A percentile compares a stretch with the other conserved stretches of the same genome.
Conservation (phyloP, 129 eudicot species). For the Tagetes erecta region DNA sequence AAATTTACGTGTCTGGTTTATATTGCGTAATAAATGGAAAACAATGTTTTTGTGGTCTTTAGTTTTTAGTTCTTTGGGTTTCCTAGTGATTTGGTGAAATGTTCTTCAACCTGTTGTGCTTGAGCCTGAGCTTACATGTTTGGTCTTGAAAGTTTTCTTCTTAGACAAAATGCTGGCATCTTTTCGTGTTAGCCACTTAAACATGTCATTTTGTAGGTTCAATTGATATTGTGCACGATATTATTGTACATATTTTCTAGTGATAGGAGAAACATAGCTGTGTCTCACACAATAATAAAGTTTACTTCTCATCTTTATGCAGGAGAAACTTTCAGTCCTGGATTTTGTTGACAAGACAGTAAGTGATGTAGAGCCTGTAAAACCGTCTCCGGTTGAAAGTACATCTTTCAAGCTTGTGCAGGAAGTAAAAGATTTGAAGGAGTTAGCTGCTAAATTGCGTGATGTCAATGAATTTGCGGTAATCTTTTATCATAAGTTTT, state of each 20-base stretch:
- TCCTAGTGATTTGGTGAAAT: neutral
- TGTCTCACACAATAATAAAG: slow-evolving; percentile 1
- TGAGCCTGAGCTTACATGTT: neutral
- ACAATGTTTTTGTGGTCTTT: neutral
- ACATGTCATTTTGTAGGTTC: neutral
- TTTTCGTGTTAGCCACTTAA: neutral
- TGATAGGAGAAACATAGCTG: neutral
- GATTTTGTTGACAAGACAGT: slow-evolving; percentile 65
- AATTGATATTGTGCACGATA: neutral
- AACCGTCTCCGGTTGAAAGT: slow-evolving; percentile 69
- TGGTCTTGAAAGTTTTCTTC: neutral
- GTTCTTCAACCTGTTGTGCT: neutral
- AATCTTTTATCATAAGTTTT: slow-evolving; percentile 24
- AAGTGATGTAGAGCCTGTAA: slow-evolving; percentile 46
- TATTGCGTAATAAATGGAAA: neutral
- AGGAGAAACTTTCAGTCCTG: slow-evolving; percentile 71
- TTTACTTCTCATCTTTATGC: slow-evolving; percentile 25
- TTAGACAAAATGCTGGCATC: neutral
- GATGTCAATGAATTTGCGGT: slow-evolving; percentile 82
- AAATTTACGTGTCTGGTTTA: neutral
- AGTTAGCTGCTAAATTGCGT: slow-evolving; percentile 63
- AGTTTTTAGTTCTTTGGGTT: neutral
- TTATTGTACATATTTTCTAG: neutral
- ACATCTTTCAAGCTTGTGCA: slow-evolving; percentile 78
- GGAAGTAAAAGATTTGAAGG: slow-evolving; percentile 81